A percentile compares a stretch with the other conserved stretches of the same genome.
phyloP scores from a whole-genome alignment of 139 green algal genomes.

The Dunaliella sp. region DNA sequence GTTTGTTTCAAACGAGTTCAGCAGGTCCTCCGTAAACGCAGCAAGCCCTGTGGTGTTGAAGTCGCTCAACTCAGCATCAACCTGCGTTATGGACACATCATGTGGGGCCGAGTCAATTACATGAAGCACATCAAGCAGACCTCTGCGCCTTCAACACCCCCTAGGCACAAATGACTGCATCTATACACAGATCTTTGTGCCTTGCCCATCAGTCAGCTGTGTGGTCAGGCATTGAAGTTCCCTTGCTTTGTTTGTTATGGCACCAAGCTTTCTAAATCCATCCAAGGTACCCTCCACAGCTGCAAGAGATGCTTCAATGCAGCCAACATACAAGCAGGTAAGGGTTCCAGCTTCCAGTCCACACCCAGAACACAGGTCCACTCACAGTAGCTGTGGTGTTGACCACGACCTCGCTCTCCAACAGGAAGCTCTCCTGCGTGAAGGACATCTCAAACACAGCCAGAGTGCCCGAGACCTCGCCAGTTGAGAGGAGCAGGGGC shows the following conservation, averaged over 20 bases:
- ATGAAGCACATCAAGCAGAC: not conserved
- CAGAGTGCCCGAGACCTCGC: not conserved
- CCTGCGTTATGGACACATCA: not conserved
- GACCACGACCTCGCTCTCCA: not conserved
- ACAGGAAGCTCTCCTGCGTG: not conserved
- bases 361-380: not conserved
- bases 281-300: no score
- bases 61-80: not conserved
- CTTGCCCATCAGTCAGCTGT: not conserved
- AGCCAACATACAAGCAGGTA: not conserved
- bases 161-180: no score
- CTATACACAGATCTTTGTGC: no score
- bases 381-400: not conserved
- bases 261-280: no score
- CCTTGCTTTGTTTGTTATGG: no score
- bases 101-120: not conserved
- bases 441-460: not conserved
- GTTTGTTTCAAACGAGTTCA: not conserved
- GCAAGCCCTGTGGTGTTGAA: not conserved
- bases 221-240: not conserved
- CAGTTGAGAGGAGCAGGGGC: not conserved
- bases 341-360: not conserved
- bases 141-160: no score
- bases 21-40: not conserved
- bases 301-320: not conserved